Evolutionary conservation across 352 stramenopile genomes (phyloP), one percentile per base, ranked within the genome.

Genomic region (Phytophthora pistaciae): DNA sequence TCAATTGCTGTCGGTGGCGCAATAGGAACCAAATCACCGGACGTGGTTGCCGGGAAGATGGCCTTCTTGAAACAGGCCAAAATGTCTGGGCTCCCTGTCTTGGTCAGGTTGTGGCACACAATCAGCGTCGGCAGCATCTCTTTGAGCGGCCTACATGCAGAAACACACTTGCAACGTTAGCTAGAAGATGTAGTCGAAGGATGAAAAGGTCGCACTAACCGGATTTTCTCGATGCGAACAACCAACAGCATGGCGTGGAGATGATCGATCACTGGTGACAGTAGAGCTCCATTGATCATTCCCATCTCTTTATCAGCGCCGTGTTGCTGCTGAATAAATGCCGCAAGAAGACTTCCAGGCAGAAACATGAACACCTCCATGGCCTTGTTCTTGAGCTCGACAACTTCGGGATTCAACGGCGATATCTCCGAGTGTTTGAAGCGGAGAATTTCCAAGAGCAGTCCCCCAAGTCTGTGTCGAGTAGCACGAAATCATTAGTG

Each of bases 341-440:
- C 72, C 13, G 66, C 72, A 5, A 90, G 67, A 8, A 90, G 60
- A 46, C 49, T 53, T 9, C 75, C 65, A 4, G 84, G 84, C 4
- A 92, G 54, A 48, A 91, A 78, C 74, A 92, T 82, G 61, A 93
- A 85, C 8, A 92, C 79, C 62, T 93, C 84, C 8, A 88, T 68
- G 21, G 72, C 70, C 60, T 84, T 84, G 71, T 90, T 93, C 65
- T 90, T 93, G 60, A 91, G 63, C 13, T 86, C 75, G 36, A 90
- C 49, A 11, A 90, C 48, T 18, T 58, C 48, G 3, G 57, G 49
- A 44, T 79, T 52, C 23, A 87, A 58, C 6, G 64, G 68, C 40
- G 78, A 87, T 31, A 83, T 57, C 25, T 71, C 40, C 10, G 68
- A 46, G 16, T 79, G 74, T 10, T 62, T 62, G 48, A 77, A 82